These are phyloP conservation scores for Verticillium nubilum DNA, from an alignment of 2,329 filamentous ascomycete species.

Conservation along the genomic window DNA sequence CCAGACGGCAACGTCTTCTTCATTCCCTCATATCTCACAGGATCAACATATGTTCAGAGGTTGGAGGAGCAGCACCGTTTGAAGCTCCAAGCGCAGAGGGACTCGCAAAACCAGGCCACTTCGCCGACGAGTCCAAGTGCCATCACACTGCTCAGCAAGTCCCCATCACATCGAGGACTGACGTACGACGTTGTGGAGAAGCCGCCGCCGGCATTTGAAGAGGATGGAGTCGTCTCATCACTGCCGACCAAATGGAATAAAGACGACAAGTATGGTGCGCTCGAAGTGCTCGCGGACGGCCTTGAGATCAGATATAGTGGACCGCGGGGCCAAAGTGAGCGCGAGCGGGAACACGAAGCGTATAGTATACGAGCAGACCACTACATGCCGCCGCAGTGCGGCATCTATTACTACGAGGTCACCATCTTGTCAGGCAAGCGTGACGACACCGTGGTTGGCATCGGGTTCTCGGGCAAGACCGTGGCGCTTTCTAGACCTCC, in stretches of 20 bases:
- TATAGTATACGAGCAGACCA: constrained; percentile 78
- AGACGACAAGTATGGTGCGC: constrained; percentile 63
- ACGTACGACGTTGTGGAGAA: constrained; percentile 82
- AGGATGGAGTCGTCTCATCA: constrained; percentile 55
- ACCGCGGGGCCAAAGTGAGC: constrained; percentile 37
- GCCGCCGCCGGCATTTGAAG: constrained; percentile 47
- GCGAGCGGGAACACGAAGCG: constrained; percentile 64
- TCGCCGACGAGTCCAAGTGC: constrained; percentile 45
- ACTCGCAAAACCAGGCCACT: constrained; percentile 35
- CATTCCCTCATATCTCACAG: constrained; percentile 75
- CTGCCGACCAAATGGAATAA: constrained; percentile 81
- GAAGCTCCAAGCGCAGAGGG: constrained; percentile 46
- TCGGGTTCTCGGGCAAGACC: constrained; percentile 54
- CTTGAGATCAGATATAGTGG: constrained; percentile 61
- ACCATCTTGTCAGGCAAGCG: constrained; percentile 43
- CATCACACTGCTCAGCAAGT: constrained; percentile 47
- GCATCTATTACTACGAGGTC: constrained; percentile 91
- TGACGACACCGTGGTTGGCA: constrained; percentile 55
- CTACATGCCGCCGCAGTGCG: constrained; percentile 82
- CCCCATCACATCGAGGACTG: constrained; percentile 66
- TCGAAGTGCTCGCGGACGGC: constrained; percentile 73
- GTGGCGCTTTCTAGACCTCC: constrained; percentile 51
- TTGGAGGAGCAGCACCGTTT: constrained; percentile 65
- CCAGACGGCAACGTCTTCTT: constrained; percentile 53
- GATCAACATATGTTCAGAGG: constrained; percentile 71